These are phyloP conservation scores for Hsuehochloa calcarea DNA, from an alignment of 176 grass and related monocot genomes.

Conservation along the genomic window DNA sequence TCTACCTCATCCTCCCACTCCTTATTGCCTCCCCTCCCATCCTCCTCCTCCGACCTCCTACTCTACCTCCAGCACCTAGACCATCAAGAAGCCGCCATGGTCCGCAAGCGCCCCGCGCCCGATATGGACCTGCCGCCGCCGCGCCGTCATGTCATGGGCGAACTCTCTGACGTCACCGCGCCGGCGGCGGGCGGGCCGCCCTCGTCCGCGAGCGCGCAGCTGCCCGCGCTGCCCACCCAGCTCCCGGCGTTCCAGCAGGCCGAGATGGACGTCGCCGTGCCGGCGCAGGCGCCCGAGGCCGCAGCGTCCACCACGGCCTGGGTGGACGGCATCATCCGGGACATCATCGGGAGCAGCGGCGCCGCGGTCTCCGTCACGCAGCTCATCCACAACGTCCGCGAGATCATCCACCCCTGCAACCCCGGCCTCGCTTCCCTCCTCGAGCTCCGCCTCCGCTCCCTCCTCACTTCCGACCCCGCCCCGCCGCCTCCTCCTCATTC, in stretches of 20 bases:
- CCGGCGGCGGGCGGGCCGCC: background rate
- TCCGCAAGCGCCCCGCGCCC: slow-evolving; percentile 65
- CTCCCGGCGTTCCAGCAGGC: slow-evolving; percentile 34
- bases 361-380: slow-evolving; percentile 61
- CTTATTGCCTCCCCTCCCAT: slow-evolving; percentile 24
- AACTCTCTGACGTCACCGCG: slow-evolving; percentile 13
- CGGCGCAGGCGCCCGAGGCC: background rate
- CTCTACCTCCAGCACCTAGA: slow-evolving; percentile 45
- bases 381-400: slow-evolving; percentile 83
- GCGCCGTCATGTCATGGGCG: slow-evolving; percentile 32
- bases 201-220: slow-evolving; percentile 19
- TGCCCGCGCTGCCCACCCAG: slow-evolving; percentile 35
- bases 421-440: slow-evolving; percentile 66
- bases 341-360: slow-evolving; percentile 61
- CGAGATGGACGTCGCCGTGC: slow-evolving; percentile 5
- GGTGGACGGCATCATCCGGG: slow-evolving; percentile 80
- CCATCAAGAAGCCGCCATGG: slow-evolving; percentile 53
- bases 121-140: slow-evolving; percentile 55
- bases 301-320: slow-evolving; percentile 43
- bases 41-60: background rate
- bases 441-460: slow-evolving; percentile 74
- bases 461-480: slow-evolving; percentile 34
- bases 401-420: slow-evolving; percentile 87
- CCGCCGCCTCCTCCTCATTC: background rate
- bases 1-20: background rate